Conservation (phyloP, 2,329 filamentous ascomycete species). For the Epichloe elymi region DNA sequence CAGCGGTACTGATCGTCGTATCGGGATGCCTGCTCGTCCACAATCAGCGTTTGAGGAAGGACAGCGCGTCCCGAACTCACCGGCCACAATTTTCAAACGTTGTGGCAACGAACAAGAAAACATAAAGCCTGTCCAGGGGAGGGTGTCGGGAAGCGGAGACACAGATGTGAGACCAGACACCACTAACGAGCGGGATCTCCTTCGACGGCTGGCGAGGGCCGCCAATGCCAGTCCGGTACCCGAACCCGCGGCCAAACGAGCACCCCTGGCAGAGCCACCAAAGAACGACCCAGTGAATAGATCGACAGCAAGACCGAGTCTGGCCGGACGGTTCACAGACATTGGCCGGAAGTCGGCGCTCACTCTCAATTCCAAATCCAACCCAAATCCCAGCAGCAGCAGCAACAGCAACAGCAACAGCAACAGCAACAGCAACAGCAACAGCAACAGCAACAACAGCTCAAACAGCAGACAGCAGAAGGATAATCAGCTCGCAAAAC, state of each 20-base stretch:
- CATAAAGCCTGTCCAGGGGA: neutral
- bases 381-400: neutral
- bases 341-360: slow-evolving; percentile 7
- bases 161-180: neutral
- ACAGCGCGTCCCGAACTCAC: slow-evolving; percentile 23
- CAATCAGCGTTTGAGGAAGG: slow-evolving; percentile 8
- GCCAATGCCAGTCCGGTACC: slow-evolving; percentile 30
- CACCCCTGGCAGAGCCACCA: neutral
- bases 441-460: neutral
- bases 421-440: neutral
- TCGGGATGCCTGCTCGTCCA: slow-evolving; percentile 7
- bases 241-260: slow-evolving; percentile 14
- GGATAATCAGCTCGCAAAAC: slow-evolving; percentile 17
- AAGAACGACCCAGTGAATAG: neutral
- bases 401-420: neutral
- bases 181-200: slow-evolving; percentile 29
- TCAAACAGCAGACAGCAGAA: slow-evolving; percentile 7
- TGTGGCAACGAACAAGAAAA: slow-evolving; percentile 6
- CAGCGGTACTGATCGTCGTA: slow-evolving; percentile 11
- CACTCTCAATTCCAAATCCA: neutral
- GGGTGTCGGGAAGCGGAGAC: neutral
- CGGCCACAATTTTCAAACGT: slow-evolving; percentile 26
- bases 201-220: slow-evolving; percentile 35
- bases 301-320: slow-evolving; percentile 4
- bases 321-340: slow-evolving; percentile 10